phyloP scores from a whole-genome alignment of 164 flowering plant genomes.

The Echeveria elegans region DNA sequence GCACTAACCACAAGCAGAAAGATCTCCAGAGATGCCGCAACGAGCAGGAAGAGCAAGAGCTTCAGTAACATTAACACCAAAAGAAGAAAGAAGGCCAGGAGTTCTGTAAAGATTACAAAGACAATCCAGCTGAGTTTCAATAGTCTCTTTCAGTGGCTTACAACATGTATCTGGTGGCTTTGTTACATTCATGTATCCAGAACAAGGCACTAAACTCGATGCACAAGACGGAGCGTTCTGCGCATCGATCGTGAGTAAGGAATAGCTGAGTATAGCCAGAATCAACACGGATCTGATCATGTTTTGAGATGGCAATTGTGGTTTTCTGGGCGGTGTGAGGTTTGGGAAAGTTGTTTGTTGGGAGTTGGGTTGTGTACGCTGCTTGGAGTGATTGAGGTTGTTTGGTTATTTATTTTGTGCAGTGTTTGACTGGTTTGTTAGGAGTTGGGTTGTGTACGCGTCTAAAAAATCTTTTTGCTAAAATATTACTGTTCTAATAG shows the following conservation, averaged over 20 bases:
- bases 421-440: too few relatives aligned
- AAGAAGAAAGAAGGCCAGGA: conserved; percentile 2
- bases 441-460: too few relatives aligned
- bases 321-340: neutral
- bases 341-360: neutral
- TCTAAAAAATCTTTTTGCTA: too few relatives aligned
- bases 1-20: conserved; percentile 2
- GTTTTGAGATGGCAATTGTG: neutral
- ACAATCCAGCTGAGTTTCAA: neutral
- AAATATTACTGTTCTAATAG: too few relatives aligned
- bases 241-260: neutral
- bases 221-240: neutral
- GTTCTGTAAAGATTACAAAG: conserved; percentile 2
- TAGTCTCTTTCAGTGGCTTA: neutral
- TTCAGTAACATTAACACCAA: conserved; percentile 5
- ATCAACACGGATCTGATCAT: neutral
- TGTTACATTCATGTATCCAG: neutral
- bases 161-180: conserved; percentile 6
- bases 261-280: neutral
- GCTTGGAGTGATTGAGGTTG: too few relatives aligned
- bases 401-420: too few relatives aligned
- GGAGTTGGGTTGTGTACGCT: neutral
- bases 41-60: conserved; percentile 4
- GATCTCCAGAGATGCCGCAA: neutral
- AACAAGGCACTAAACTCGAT: neutral